Conservation (phyloP, 345 rosid genomes). For the Raphanus sativus region DNA sequence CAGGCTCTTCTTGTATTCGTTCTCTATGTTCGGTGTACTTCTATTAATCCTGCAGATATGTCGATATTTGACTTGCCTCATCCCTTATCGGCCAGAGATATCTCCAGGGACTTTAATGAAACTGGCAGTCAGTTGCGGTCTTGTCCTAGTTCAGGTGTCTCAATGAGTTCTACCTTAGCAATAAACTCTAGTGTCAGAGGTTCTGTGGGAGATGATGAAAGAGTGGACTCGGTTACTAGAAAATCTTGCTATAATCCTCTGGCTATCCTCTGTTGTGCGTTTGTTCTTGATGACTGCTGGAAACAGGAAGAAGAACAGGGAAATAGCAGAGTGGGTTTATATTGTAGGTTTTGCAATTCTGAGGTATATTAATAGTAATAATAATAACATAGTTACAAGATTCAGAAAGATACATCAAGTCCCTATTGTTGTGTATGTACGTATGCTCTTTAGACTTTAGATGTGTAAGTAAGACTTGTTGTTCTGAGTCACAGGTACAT, state of each 20-base stretch:
- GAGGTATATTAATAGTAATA: slow-evolving; percentile 56
- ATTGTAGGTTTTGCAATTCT: slow-evolving; percentile 84
- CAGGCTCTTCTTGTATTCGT: slow-evolving; percentile 87
- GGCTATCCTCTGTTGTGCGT: slow-evolving; percentile 64
- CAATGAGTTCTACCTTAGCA: slow-evolving; percentile 62
- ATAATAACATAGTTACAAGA: too few species aligned
- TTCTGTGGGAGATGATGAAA: slow-evolving; percentile 52
- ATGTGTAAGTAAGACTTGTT: not conserved
- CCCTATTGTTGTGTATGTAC: not conserved
- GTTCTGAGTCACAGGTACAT: slow-evolving; percentile 58
- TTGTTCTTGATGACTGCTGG: slow-evolving; percentile 82
- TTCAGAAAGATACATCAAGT: too few species aligned
- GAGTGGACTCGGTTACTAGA: slow-evolving; percentile 32
- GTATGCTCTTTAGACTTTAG: not conserved
- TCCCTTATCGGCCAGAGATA: slow-evolving; percentile 32
- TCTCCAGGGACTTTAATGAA: slow-evolving; percentile 50
- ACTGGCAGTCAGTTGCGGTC: slow-evolving; percentile 52
- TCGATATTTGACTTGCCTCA: slow-evolving; percentile 52
- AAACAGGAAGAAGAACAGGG: slow-evolving; percentile 63
- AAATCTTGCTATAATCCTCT: slow-evolving; percentile 44
- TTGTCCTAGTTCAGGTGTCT: slow-evolving; percentile 60
- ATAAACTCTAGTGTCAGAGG: slow-evolving; percentile 66
- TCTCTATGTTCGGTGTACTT: slow-evolving; percentile 90
- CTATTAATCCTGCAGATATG: slow-evolving; percentile 97
- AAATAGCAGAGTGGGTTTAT: slow-evolving; percentile 63